A percentile compares a stretch with the other conserved stretches of the same genome.
phyloP scores from a whole-genome alignment of 2,329 filamentous ascomycete genomes.

The Karstenula rhodostoma region DNA sequence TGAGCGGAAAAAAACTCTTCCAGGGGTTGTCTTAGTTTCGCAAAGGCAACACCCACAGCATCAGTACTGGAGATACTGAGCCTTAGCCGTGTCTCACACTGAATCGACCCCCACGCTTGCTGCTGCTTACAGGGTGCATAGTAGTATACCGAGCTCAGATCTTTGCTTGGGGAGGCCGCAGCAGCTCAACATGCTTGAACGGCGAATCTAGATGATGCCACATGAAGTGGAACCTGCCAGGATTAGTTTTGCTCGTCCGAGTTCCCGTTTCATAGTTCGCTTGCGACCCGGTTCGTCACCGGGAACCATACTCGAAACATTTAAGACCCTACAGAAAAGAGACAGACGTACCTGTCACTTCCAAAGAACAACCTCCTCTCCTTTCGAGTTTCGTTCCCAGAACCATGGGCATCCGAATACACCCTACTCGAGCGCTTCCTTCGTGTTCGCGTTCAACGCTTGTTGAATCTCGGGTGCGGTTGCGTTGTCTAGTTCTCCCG shows the following conservation, averaged over 20 bases:
- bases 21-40: no score
- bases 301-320: constrained; percentile 20
- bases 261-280: constrained; percentile 24
- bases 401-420: constrained; percentile 83
- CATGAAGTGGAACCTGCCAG: constrained; percentile 69
- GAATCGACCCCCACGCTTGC: not conserved
- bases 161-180: constrained; percentile 42
- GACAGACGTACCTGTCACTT: constrained; percentile 68
- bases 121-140: not conserved
- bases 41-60: not conserved
- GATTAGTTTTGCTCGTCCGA: constrained; percentile 21
- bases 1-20: no score
- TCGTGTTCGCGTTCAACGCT: constrained; percentile 66
- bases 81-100: not conserved
- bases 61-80: not conserved
- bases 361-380: constrained; percentile 75
- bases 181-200: constrained; percentile 63
- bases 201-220: constrained; percentile 71
- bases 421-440: constrained; percentile 68
- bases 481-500: constrained; percentile 60
- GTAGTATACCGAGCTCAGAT: constrained; percentile 30
- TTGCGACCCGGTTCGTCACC: constrained; percentile 15
- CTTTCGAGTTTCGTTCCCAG: constrained; percentile 68
- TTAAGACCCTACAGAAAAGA: not conserved
- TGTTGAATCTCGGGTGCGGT: constrained; percentile 61